A percentile compares a stretch with the other conserved stretches of the same genome.
phyloP scores from a whole-genome alignment of 2,329 filamentous ascomycete genomes.

The Pyrenochaeta sp. region DNA sequence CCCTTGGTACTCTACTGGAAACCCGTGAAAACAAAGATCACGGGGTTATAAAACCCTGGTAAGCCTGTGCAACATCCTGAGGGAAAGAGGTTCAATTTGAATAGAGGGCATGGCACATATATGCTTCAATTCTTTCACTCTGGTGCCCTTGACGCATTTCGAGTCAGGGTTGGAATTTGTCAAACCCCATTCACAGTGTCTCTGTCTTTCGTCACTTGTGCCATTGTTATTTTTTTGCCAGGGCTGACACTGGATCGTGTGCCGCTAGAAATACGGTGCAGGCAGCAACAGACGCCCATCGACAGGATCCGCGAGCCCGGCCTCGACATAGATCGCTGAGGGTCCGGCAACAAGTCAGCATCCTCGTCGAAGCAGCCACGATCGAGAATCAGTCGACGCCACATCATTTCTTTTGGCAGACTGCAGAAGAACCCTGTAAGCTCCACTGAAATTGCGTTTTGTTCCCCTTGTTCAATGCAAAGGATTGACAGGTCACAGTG shows the following conservation, averaged over 20 bases:
- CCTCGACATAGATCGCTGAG: constrained; percentile 41
- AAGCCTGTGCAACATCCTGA: constrained; percentile 41
- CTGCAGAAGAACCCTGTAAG: constrained; percentile 49
- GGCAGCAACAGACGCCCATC: constrained; percentile 23
- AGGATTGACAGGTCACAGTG: constrained; percentile 46
- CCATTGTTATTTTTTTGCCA: constrained; percentile 7
- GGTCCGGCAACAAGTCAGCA: constrained; percentile 37
- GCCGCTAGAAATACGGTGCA: constrained; percentile 14
- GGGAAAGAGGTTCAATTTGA: constrained; percentile 36
- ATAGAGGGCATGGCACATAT: constrained; percentile 46
- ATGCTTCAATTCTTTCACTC: constrained; percentile 41
- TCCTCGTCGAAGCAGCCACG: constrained; percentile 46
- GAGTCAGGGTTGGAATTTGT: constrained; percentile 13
- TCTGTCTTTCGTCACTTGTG: constrained; percentile 9
- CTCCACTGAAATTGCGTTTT: constrained; percentile 43
- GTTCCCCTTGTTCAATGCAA: constrained; percentile 33
- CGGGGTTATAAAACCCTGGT: constrained; percentile 41
- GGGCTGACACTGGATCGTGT: constrained; percentile 6
- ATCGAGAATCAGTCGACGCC: constrained; percentile 40
- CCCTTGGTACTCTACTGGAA: constrained; percentile 36
- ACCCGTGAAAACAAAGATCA: constrained; percentile 40
- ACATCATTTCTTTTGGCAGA: constrained; percentile 43
- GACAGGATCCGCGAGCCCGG: constrained; percentile 35
- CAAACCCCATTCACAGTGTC: constrained; percentile 4
- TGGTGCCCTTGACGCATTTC: constrained; percentile 14